Evolutionary conservation across 1,284 basidiomycete species (phyloP).

Genomic region (Malassezia globosa): DNA sequence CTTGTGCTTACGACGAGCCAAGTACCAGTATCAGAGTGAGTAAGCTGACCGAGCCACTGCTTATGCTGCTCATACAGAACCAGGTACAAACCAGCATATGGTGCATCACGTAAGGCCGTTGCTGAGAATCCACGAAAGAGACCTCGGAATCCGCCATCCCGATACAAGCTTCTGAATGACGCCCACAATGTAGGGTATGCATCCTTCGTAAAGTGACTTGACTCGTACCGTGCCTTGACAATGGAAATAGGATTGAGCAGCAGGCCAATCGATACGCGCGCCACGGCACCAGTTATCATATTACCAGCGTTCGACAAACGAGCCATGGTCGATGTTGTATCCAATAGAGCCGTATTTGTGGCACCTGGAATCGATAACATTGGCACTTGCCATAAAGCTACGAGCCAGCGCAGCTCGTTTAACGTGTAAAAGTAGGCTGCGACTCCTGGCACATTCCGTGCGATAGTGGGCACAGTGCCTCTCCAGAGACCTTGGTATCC

Average conservation of each 20-base stretch:
- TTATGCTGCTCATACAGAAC: slow-evolving; percentile 61
- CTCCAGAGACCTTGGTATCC: slow-evolving; percentile 40
- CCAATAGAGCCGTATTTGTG: slow-evolving; percentile 59
- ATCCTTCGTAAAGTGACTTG: slow-evolving; percentile 32
- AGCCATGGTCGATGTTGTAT: slow-evolving; percentile 41
- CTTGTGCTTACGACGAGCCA: slow-evolving; percentile 31
- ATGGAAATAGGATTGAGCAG: slow-evolving; percentile 85
- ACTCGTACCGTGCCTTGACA: slow-evolving; percentile 84
- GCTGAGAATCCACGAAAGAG: slow-evolving; percentile 79
- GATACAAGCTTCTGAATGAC: slow-evolving; percentile 51
- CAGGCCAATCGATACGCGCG: slow-evolving; percentile 74
- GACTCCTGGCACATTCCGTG: slow-evolving; percentile 44
- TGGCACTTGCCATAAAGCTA: slow-evolving; percentile 29
- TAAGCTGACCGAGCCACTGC: slow-evolving; percentile 18
- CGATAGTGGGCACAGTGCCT: slow-evolving; percentile 40
- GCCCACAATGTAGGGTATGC: slow-evolving; percentile 30
- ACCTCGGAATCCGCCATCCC: slow-evolving; percentile 62
- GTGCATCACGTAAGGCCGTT: slow-evolving; percentile 82
- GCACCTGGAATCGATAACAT: slow-evolving; percentile 55
- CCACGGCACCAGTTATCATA: slow-evolving; percentile 73
- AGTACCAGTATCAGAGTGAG: slow-evolving; percentile 22
- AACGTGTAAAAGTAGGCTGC: slow-evolving; percentile 46
- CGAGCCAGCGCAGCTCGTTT: slow-evolving; percentile 28
- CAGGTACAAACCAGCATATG: slow-evolving; percentile 87
- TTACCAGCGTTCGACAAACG: slow-evolving; percentile 71